These are phyloP conservation scores for Umbelopsis ramanniana DNA, from an alignment of 192 early-diverging fungal species.

Conservation along the genomic window DNA sequence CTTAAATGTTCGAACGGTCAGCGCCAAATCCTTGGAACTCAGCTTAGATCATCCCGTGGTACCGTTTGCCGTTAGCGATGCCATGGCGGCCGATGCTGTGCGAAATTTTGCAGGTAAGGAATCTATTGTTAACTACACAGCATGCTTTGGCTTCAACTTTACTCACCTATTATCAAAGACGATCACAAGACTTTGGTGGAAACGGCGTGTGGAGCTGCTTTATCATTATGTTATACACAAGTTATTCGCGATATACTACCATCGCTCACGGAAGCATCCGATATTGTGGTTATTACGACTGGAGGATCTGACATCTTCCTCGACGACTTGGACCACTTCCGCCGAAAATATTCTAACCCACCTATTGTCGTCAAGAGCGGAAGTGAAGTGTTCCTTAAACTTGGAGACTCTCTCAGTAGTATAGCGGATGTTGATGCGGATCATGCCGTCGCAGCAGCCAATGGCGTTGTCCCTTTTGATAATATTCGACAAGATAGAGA, in stretches of 20 bases:
- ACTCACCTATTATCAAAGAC: slow-evolving; percentile 44
- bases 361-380: slow-evolving; percentile 74
- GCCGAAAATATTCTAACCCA: slow-evolving; percentile 61
- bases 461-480: not conserved
- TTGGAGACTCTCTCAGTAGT: slow-evolving; percentile 41
- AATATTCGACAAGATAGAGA: slow-evolving; percentile 7
- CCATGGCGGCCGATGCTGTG: slow-evolving; percentile 57
- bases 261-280: slow-evolving; percentile 50
- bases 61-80: slow-evolving; percentile 61
- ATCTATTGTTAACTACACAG: not conserved
- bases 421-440: slow-evolving; percentile 35
- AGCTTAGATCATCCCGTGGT: slow-evolving; percentile 57
- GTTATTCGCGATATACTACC: slow-evolving; percentile 67
- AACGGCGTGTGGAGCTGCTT: slow-evolving; percentile 62
- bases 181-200: slow-evolving; percentile 64
- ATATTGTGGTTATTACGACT: slow-evolving; percentile 71
- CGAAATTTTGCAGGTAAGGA: slow-evolving; percentile 58
- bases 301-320: slow-evolving; percentile 72
- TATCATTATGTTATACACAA: slow-evolving; percentile 64
- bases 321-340: slow-evolving; percentile 58
- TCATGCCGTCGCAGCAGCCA: not conserved
- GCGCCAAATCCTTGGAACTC: slow-evolving; percentile 50
- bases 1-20: slow-evolving; percentile 45
- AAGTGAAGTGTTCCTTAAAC: slow-evolving; percentile 63
- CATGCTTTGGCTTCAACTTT: slow-evolving; percentile 31